A percentile compares a stretch with the other conserved stretches of the same genome.
Conservation (phyloP, 2,329 filamentous ascomycete genomes). For the Pseudopyrenochaeta lycopersici region DNA sequence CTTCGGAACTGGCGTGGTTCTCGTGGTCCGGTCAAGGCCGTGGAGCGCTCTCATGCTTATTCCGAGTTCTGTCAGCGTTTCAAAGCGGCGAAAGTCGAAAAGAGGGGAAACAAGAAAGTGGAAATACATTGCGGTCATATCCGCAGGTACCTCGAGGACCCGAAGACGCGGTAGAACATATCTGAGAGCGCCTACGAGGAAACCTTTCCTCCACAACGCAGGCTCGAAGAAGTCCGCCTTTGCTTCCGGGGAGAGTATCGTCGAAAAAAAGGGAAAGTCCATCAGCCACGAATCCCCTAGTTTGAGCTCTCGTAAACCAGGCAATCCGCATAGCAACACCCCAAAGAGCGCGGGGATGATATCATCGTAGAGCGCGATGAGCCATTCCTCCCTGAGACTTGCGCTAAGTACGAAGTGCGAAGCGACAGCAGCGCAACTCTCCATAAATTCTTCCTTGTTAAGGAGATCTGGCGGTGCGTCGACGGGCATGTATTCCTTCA, state of each 20-base stretch:
- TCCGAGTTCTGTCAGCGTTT: slow-evolving; percentile 13
- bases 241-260: not conserved
- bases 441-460: not conserved
- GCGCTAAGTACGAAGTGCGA: not conserved
- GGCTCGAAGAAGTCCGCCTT: not conserved
- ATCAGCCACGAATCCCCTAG: slow-evolving; percentile 21
- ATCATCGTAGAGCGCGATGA: slow-evolving; percentile 4
- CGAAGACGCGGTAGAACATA: slow-evolving; percentile 1
- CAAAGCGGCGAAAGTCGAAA: slow-evolving; percentile 19
- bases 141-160: slow-evolving; percentile 16
- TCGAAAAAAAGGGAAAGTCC: slow-evolving; percentile 22
- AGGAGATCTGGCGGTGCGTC: not conserved
- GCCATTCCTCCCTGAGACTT: slow-evolving; percentile 3
- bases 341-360: slow-evolving; percentile 16
- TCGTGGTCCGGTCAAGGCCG: not conserved
- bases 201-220: slow-evolving; percentile 2
- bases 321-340: slow-evolving; percentile 13
- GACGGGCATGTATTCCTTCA: not conserved
- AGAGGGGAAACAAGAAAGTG: not conserved
- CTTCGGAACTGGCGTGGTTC: slow-evolving; percentile 1
- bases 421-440: slow-evolving; percentile 6
- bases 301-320: slow-evolving; percentile 17
- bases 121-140: slow-evolving; percentile 11
- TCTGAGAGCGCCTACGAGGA: not conserved
- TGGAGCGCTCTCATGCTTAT: slow-evolving; percentile 21